These are phyloP conservation scores for Aspergillus ellipticus DNA, from an alignment of 495 filamentous ascomycete genomes.

Conservation along the genomic window DNA sequence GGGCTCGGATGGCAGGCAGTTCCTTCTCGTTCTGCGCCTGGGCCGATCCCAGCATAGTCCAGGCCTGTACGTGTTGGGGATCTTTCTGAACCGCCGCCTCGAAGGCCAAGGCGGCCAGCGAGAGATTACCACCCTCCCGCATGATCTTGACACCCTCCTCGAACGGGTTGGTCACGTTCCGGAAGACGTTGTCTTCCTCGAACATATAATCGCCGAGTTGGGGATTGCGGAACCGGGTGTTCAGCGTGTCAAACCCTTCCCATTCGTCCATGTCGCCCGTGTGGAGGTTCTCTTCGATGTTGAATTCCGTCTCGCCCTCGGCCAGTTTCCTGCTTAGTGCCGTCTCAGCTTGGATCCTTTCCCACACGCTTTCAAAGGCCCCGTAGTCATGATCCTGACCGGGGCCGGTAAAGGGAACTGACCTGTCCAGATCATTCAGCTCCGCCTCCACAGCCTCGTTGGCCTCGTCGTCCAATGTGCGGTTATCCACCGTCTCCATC, in stretches of 20 bases:
- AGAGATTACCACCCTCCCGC: constrained; percentile 87
- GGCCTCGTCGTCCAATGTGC: constrained; percentile 63
- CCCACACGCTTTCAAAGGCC: constrained; percentile 88
- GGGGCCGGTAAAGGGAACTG: constrained; percentile 47
- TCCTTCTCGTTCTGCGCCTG: constrained; percentile 99
- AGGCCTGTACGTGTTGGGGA: constrained; percentile 81
- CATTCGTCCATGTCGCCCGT: constrained; percentile 67
- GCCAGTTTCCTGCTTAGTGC: constrained; percentile 65
- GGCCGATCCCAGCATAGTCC: constrained; percentile 83
- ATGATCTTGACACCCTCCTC: constrained; percentile 89
- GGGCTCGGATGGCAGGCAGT: constrained; percentile 91
- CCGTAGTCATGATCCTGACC: constrained; percentile 54
- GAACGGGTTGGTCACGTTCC: constrained; percentile 72
- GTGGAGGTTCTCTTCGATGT: constrained; percentile 52
- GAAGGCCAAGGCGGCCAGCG: constrained; percentile 91
- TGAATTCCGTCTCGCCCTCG: constrained; percentile 57
- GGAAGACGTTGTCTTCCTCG: constrained; percentile 88
- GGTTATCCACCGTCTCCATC: constrained; percentile 69
- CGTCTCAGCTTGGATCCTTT: constrained; percentile 78
- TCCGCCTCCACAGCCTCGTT: constrained; percentile 80
- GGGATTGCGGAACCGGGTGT: constrained; percentile 62
- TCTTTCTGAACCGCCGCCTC: constrained; percentile 93
- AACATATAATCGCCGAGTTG: constrained; percentile 87
- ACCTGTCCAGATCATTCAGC: constrained; percentile 86
- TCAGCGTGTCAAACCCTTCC: constrained; percentile 65